These are phyloP conservation scores for Suhomyces ambrosiae DNA, from an alignment of 1,139 yeast genomes.

Conservation along the genomic window DNA sequence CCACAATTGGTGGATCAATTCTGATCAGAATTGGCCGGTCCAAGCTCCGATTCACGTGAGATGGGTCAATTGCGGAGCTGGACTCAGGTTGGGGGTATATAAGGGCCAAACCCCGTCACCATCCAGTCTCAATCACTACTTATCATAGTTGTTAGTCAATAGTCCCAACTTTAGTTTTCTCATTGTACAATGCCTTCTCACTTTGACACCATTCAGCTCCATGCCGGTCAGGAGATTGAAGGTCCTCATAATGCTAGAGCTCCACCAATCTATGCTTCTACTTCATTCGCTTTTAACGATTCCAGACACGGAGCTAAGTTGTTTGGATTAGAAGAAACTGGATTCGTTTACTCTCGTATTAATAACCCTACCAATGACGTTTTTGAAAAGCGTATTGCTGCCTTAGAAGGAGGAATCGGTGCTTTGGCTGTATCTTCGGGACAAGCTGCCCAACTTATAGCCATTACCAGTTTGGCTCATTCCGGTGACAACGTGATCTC, in stretches of 20 bases:
- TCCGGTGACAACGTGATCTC: conserved; percentile 88
- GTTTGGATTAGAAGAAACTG: conserved; percentile 80
- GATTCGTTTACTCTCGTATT: conserved; percentile 85
- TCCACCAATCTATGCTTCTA: conserved; percentile 86
- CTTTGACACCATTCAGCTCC: conserved; percentile 90
- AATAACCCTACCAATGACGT: conserved; percentile 92
- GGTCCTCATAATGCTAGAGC: conserved; percentile 76
- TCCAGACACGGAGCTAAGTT: conserved; percentile 91
- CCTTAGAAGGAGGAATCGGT: conserved; percentile 88
- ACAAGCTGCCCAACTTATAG: conserved; percentile 90
- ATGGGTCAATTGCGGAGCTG: no score
- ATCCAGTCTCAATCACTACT: no score
- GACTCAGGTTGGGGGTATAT: no score
- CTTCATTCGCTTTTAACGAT: conserved; percentile 83
- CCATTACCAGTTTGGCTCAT: conserved; percentile 82
- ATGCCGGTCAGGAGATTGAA: conserved; percentile 81
- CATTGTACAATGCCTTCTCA: conserved; percentile 59
- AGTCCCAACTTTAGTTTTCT: background rate
- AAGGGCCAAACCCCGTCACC: no score
- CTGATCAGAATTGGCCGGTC: no score
- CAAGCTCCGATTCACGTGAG: no score
- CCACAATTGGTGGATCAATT: no score
- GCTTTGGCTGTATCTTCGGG: conserved; percentile 94
- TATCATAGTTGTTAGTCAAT: background rate
- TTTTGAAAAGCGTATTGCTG: conserved; percentile 88